A percentile compares a stretch with the other conserved stretches of the same genome.
phyloP scores from a whole-genome alignment of 2,329 filamentous ascomycete genomes.

The Neocatenulostroma microsporum region DNA sequence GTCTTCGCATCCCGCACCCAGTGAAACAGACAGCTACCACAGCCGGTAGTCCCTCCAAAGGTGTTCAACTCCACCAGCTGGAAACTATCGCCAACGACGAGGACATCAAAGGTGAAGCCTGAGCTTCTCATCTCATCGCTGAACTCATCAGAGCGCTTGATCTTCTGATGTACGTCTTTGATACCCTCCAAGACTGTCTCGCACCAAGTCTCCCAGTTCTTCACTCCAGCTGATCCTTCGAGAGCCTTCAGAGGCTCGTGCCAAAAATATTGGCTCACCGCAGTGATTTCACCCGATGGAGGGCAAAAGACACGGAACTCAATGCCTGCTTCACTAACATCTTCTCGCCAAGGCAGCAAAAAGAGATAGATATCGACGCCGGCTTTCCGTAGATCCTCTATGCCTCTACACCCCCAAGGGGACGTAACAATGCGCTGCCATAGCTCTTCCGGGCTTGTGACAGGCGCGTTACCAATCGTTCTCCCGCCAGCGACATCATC shows the following conservation, averaged over 20 bases:
- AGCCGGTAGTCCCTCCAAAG: background rate
- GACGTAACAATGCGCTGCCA: background rate
- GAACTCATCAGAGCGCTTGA: background rate
- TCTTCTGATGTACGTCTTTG: background rate
- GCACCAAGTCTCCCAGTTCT: background rate
- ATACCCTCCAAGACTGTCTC: background rate
- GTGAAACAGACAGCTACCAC: conserved; percentile 1
- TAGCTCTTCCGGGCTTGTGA: background rate
- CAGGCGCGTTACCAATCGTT: background rate
- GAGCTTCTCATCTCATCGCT: background rate
- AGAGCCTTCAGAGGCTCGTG: background rate
- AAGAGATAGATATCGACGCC: background rate
- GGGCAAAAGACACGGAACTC: background rate
- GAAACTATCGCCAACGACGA: background rate
- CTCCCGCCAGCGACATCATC: background rate
- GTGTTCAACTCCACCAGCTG: background rate
- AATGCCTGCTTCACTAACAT: background rate
- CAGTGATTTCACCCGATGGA: background rate
- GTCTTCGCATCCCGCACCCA: background rate
- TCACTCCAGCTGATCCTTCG: background rate
- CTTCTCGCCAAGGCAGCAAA: background rate
- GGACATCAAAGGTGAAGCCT: conserved; percentile 1
- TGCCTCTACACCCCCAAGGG: background rate
- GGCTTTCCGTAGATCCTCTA: background rate
- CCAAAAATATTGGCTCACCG: background rate